Base-by-base conservation (phyloP, 495 filamentous ascomycete genomes). In the Podospora pseudoanserina region DNA sequence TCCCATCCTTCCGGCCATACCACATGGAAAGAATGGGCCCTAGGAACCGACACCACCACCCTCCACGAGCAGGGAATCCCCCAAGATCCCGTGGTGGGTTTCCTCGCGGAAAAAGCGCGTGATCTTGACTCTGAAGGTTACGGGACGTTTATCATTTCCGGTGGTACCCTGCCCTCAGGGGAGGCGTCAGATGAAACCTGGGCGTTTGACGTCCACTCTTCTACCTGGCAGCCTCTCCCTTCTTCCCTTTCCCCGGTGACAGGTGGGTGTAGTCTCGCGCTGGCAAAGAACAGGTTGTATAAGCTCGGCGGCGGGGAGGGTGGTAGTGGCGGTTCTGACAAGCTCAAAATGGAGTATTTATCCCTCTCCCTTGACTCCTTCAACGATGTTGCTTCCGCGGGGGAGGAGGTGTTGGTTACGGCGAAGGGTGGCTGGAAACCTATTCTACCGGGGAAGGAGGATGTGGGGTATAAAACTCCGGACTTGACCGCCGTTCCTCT, bases 81-180 rank as follows among this genome's bases (percentile, higher is more conserved):
- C 27, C 83, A 85, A 71, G 76, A 73, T 1, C 82, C 83, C 54
- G 77, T 83, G 54, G 77, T 80, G n/a, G 84, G 84, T 1, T 76
- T 64, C 30, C 76, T 85, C 5, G 82, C 83, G 5, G 80, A 78
- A 67, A 71, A 65, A 28, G 82, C 84, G 4, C 74, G 74, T 7
- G 84, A 85, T 69, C 73, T 76, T 27, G 82, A 85, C 67, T 71
- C 71, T 4, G 78, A 78, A 5, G 85, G 85, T 5, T 82, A 85
- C 75, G 84, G 84, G 44, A 85, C 84, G 0, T 75, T 95, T 44
- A 88, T 89, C 73, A 75, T 95, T 18, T 91, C 93, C 71, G 91
- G 88, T 6, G 92, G 92, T 0, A 91, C 88, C 71, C 79, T 84
- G 3, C 83, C 80, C 7, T 86, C 82, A 18, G 70, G 69, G 27